Conservation (phyloP, 371 early-diverging fungal genomes). For the Nematocida sp. region DNA sequence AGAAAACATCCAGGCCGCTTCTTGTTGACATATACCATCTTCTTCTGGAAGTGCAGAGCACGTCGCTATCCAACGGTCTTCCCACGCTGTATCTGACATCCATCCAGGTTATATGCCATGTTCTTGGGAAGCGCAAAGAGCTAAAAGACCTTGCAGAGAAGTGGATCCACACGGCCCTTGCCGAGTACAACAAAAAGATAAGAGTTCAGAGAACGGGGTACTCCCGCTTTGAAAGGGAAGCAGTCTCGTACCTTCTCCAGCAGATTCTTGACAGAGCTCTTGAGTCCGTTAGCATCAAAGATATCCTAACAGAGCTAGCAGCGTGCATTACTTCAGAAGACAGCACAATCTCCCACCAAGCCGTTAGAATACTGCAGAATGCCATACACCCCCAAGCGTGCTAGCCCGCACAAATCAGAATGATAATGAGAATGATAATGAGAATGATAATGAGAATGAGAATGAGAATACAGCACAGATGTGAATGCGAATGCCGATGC, state of each 20-base stretch:
- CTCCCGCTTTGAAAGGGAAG: conserved; percentile 28
- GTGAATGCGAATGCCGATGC: no score
- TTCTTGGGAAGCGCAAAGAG: conserved; percentile 20
- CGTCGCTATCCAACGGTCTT: background rate
- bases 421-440: no score
- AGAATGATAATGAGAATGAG: no score
- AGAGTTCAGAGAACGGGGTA: conserved; percentile 3
- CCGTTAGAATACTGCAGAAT: background rate
- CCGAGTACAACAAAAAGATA: conserved; percentile 31
- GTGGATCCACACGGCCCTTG: background rate
- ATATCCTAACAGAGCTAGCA: background rate
- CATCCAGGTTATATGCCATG: conserved; percentile 18
- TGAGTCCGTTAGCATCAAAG: background rate
- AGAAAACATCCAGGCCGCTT: background rate
- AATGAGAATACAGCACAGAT: no score
- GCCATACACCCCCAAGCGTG: no score
- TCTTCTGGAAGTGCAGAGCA: background rate
- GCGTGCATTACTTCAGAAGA: conserved; percentile 5
- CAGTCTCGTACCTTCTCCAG: conserved; percentile 25
- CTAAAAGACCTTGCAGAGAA: background rate
- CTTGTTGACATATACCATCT: conserved; percentile 13
- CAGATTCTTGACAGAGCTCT: background rate
- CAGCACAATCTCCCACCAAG: background rate
- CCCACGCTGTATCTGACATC: conserved; percentile 15
- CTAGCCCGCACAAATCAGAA: no score